Evolutionary conservation across 2,329 filamentous ascomycete genomes (phyloP).

Genomic region (Epichloe coenophiala): DNA sequence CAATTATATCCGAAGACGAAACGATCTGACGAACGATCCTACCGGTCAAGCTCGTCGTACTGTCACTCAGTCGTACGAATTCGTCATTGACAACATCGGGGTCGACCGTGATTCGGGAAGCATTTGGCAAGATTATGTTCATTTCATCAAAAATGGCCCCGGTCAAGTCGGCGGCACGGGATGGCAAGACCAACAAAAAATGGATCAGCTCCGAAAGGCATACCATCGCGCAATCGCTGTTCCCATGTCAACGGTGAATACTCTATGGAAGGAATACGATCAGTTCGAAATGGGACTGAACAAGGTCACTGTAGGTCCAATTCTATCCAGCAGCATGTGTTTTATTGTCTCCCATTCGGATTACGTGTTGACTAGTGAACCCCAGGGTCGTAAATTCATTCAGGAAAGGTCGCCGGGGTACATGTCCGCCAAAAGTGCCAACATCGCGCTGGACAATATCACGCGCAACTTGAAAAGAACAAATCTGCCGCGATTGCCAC

Average conservation of each 20-base stretch:
- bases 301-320: constrained; percentile 64
- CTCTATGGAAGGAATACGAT: constrained; percentile 94
- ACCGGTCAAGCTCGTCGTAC: constrained; percentile 63
- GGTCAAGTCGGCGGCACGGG: constrained; percentile 71
- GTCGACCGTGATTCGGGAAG: constrained; percentile 80
- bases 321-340: no score
- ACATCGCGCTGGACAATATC: constrained; percentile 81
- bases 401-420: constrained; percentile 87
- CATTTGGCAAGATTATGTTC: constrained; percentile 90
- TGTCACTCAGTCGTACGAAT: constrained; percentile 79
- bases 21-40: constrained; percentile 69
- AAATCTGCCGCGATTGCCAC: constrained; percentile 69
- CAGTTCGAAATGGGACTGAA: constrained; percentile 90
- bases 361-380: background rate
- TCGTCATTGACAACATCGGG: constrained; percentile 79
- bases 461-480: constrained; percentile 63
- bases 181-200: constrained; percentile 98
- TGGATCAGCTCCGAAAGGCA: constrained; percentile 81
- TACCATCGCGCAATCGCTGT: constrained; percentile 84
- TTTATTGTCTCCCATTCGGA: background rate
- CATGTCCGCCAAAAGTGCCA: constrained; percentile 89
- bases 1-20: constrained; percentile 84
- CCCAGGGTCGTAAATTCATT: constrained; percentile 81
- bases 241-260: constrained; percentile 70
- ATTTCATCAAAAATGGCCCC: constrained; percentile 80